Evolutionary conservation across 768 basidiomycete species (phyloP), one percentile per base, ranked within the genome.

Genomic region (Mycena chlorophos): DNA sequence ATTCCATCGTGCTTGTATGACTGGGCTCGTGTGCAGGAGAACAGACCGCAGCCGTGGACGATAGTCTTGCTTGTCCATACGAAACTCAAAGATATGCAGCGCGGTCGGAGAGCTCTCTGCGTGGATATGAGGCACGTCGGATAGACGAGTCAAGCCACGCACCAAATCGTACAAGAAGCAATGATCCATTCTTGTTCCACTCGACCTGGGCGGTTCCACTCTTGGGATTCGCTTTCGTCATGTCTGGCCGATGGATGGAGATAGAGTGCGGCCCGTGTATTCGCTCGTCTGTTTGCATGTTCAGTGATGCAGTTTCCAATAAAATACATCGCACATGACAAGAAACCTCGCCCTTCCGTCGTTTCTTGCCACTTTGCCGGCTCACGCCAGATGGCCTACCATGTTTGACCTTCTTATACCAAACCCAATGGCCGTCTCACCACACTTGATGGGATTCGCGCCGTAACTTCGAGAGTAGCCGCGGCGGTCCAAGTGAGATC

Each of bases 311-410:
- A 28, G 26, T 4, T 16, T 22, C 23, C 40, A n/a, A 30, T 27
- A 37, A 22, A 34, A 25, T 27, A 26, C 37, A 37, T 12, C 79
- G 23, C 64, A 93, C 94, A 97, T 22, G 92, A 89, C 23, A 96
- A 75, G 67, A 95, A 94, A 4, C 94, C 94, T 52, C 87, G 83
- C 25, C 90, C 91, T 65, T 88, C 82, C 0, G 91, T 93, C 1
- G 86, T 77, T 67, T 89, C 88, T 38, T 92, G 71, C 94, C 94
- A 98, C 58, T 85, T 85, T 0, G 77, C 63, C 2, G 94, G 93
- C 67, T 98, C 94, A 56, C 86, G 80, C 94, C 94, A 98, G 13
- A 91, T 74, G 12, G 71, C 79, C 94, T 96, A 47, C 51, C 40
- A 49, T 29, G 34, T 64, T 43, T 29, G 20, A 54, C 13, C 23